Percentiles rank a stretch among this genome's conserved stretches.
phyloP scores from a whole-genome alignment of 176 grass and related monocot species.

The Melocanna baccifera region DNA sequence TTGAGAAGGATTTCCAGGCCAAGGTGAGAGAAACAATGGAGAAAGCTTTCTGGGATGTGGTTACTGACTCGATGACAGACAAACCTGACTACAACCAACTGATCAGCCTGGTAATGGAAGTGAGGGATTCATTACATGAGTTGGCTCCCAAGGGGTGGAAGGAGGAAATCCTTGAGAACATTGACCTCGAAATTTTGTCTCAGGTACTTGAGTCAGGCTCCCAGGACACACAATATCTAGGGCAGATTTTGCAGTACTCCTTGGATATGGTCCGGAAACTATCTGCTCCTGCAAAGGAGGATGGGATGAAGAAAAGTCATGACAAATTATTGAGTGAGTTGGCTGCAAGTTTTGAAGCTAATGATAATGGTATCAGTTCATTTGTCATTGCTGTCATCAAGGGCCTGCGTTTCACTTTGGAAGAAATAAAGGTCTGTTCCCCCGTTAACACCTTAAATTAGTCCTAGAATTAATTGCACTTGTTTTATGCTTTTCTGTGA shows the following conservation, averaged over 20 bases:
- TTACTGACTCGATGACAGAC: slow-evolving; percentile 66
- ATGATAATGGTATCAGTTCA: slow-evolving; percentile 45
- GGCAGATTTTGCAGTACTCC: slow-evolving; percentile 77
- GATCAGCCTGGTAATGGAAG: slow-evolving; percentile 77
- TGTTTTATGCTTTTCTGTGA: background rate
- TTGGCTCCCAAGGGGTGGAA: slow-evolving; percentile 81
- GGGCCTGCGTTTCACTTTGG: slow-evolving; percentile 80
- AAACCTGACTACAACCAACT: slow-evolving; percentile 67
- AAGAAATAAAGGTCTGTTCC: slow-evolving; percentile 76
- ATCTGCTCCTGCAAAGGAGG: slow-evolving; percentile 72
- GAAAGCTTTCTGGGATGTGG: slow-evolving; percentile 83
- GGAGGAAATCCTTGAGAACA: slow-evolving; percentile 67
- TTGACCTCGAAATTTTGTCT: slow-evolving; percentile 88
- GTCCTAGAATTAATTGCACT: background rate
- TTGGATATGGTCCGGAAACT: slow-evolving; percentile 57
- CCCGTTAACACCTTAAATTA: slow-evolving; percentile 5
- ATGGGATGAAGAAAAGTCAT: slow-evolving; percentile 67
- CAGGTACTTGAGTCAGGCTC: slow-evolving; percentile 69
- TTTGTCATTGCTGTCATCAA: slow-evolving; percentile 70
- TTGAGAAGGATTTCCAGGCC: slow-evolving; percentile 46
- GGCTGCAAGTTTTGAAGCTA: slow-evolving; percentile 49
- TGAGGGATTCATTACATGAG: slow-evolving; percentile 79
- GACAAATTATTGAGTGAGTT: slow-evolving; percentile 67
- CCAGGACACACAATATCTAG: slow-evolving; percentile 64
- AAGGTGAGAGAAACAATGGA: slow-evolving; percentile 86